Evolutionary conservation across 306 rosid genomes (phyloP).

Genomic region (Corylus heterophylla): DNA sequence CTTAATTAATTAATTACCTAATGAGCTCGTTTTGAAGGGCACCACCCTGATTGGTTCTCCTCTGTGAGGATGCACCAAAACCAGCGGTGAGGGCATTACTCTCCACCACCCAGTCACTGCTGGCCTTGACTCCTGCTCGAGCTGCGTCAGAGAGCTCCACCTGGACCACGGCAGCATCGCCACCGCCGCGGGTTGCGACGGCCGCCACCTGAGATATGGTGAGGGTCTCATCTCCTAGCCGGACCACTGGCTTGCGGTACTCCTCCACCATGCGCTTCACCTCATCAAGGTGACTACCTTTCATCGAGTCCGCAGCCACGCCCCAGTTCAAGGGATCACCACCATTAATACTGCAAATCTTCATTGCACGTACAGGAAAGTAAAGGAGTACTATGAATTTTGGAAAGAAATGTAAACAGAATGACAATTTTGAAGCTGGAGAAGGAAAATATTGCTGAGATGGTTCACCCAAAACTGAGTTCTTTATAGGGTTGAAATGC

Average conservation of each 20-base stretch:
- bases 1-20: no score
- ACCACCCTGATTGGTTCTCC: constrained; percentile 65
- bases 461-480: no score
- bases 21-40: no score
- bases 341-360: background rate
- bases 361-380: background rate
- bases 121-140: constrained; percentile 62
- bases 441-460: no score
- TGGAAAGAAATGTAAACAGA: no score
- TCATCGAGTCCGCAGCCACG: constrained; percentile 53
- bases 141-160: constrained; percentile 60
- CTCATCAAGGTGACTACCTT: constrained; percentile 79
- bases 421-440: no score
- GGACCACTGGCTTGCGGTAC: constrained; percentile 55
- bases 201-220: constrained; percentile 77
- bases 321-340: constrained; percentile 66
- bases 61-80: constrained; percentile 58
- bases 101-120: constrained; percentile 85
- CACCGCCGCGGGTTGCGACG: constrained; percentile 28
- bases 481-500: no score
- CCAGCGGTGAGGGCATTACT: constrained; percentile 68
- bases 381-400: no score
- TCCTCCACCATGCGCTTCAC: constrained; percentile 77
- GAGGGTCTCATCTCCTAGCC: constrained; percentile 55
- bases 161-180: background rate